Base-by-base conservation (phyloP, 2,329 filamentous ascomycete genomes). In the Cladosporium sp. region DNA sequence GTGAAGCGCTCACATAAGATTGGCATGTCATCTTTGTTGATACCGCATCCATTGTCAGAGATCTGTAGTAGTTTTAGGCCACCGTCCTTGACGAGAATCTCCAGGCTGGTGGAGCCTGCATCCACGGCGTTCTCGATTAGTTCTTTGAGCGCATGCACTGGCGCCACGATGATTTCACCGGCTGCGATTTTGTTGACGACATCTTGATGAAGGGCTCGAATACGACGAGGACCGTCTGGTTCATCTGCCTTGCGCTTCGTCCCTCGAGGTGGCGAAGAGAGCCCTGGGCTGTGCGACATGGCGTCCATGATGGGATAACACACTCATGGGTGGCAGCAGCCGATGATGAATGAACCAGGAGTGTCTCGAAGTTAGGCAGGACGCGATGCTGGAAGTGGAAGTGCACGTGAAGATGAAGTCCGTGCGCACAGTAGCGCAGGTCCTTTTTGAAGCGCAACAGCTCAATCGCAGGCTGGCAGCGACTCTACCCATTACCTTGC, bases 121-220 rank as follows among this genome's bases (percentile, higher is more conserved):
- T 99, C 96, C 18, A 99, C 93, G 4, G 95, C 90, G 73, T 99
- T 99, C 77, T 99, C 95, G 14, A 99, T 93, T 58, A 99, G 82
- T 77, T 99, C 95, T 79, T 99, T 99, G 65, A 99, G 79, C 3
- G 96, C 95, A 78, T 99, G 92, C 30, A 97, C 93, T 0, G 95
- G 96, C 2, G 95, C 94, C 58, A 99, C 93, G 67, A 99, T 99
- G 73, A 99, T 99, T 78, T 99, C 95, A 23, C 95, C 95, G 0
- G 95, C 95, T 0, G 95, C 95, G 71, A 99, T 99, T 78, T 98
- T 99, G 83, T 98, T 99, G 70, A 99, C 91, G 25, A 99, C 95
- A 80, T 95, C 90, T 68, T 91, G 89, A 73, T 96, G 91, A 28
- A 99, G 85, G 16, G 94, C 91, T 89, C 96, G 79, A 71, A 86